Conservation (phyloP, 176 grass and related monocot genomes). For the barley (Hordeum vulgare) region DNA sequence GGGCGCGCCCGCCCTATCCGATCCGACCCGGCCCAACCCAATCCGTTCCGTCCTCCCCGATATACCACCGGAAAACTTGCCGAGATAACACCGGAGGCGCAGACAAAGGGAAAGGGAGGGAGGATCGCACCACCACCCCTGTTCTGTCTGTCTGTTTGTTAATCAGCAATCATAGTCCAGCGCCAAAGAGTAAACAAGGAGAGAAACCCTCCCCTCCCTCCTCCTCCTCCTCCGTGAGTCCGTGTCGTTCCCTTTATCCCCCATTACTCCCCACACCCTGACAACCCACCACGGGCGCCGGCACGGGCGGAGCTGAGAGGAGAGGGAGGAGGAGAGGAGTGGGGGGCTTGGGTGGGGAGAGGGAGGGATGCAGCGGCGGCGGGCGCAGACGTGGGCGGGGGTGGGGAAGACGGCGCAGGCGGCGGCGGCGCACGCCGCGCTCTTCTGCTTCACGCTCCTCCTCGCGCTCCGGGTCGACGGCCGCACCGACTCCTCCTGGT, state of each 20-base stretch:
- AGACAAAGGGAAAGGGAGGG: neutral
- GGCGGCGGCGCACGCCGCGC: constrained; percentile 59
- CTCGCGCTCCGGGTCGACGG: constrained; percentile 73
- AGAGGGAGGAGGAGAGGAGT: neutral
- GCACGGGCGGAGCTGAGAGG: too few relatives aligned
- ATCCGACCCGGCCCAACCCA: neutral
- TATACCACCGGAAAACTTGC: neutral
- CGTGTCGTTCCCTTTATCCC: neutral
- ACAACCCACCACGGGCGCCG: neutral
- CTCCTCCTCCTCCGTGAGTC: neutral
- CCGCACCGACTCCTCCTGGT: constrained; percentile 71
- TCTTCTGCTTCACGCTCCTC: constrained; percentile 88
- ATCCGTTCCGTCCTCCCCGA: neutral
- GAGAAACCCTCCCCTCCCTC: neutral
- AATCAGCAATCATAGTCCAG: constrained; percentile 13
- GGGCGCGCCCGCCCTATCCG: neutral
- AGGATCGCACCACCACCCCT: neutral
- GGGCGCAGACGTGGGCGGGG: constrained; percentile 66
- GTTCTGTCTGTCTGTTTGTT: neutral
- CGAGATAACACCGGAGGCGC: neutral
- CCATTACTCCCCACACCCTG: neutral
- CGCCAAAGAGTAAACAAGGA: neutral
- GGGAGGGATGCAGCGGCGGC: constrained; percentile 71
- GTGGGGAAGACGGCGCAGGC: constrained; percentile 90
- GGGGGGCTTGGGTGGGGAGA: neutral